Conservation (phyloP, 208 protist genomes). For the Leishmania gerbilli region DNA sequence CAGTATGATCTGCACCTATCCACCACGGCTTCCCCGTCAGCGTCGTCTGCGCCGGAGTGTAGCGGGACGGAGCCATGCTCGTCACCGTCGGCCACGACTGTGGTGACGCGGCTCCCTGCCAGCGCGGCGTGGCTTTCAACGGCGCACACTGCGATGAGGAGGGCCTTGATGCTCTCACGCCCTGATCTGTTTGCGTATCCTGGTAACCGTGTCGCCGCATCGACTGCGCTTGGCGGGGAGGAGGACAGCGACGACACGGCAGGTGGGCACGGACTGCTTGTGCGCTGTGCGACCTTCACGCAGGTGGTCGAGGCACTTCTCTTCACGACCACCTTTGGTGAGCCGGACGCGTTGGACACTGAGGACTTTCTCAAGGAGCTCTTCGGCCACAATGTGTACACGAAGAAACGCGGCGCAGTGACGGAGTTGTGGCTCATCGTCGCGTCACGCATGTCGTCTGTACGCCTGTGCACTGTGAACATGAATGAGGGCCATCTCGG, state of each 20-base stretch:
- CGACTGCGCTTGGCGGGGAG: neutral
- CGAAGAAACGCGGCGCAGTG: neutral
- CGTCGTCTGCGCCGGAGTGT: neutral
- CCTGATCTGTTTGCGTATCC: neutral
- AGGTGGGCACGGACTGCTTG: neutral
- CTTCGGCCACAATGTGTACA: neutral
- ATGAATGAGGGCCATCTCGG: neutral
- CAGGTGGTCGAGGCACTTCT: slow-evolving; percentile 10
- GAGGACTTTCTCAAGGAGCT: neutral
- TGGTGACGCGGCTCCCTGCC: slow-evolving; percentile 3
- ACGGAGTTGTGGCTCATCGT: slow-evolving; percentile 1
- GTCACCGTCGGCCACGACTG: neutral
- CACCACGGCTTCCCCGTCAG: neutral
- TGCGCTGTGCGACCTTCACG: slow-evolving; percentile 2
- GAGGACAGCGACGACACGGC: neutral
- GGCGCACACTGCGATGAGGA: neutral
- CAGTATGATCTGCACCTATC: slow-evolving; percentile 7
- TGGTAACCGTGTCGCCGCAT: neutral
- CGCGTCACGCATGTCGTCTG: neutral
- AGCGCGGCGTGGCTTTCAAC: slow-evolving; percentile 9
- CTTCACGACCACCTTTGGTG: neutral
- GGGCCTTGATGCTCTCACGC: neutral
- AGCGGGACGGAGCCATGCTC: neutral
- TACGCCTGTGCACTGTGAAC: neutral
- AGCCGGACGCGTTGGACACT: neutral